A percentile compares a stretch with the other conserved stretches of the same genome.
These are phyloP conservation scores for Neurospora terricola DNA, from an alignment of 495 filamentous ascomycete species.

Conservation along the genomic window DNA sequence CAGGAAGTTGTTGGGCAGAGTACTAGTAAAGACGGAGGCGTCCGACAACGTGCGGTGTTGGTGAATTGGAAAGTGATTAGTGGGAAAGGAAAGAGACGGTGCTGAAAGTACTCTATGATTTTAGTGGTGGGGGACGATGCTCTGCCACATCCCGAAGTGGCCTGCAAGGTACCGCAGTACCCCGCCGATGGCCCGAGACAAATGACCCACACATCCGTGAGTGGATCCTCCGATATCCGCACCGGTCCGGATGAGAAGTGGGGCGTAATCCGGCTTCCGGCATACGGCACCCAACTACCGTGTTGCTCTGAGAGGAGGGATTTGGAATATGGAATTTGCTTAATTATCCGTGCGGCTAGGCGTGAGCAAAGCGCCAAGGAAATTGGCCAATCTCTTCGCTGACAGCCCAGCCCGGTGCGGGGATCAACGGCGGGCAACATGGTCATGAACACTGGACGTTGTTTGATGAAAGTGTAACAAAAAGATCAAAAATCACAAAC, in stretches of 20 bases:
- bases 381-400: neutral
- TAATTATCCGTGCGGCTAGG: neutral
- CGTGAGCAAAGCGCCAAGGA: neutral
- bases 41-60: neutral
- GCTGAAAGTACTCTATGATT: neutral
- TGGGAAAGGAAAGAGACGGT: neutral
- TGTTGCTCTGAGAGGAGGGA: neutral
- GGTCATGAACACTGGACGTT: neutral
- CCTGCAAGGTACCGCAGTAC: neutral
- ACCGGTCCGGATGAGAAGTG: neutral
- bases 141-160: neutral
- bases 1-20: neutral
- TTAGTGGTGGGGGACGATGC: neutral
- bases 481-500: neutral
- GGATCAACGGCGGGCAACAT: neutral
- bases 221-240: neutral
- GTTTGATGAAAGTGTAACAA: neutral
- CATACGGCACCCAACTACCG: neutral
- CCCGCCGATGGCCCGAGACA: neutral
- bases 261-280: neutral
- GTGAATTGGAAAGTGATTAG: neutral
- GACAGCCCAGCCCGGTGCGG: neutral
- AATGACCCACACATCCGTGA: neutral
- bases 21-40: neutral
- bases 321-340: neutral